Evolutionary conservation across 2,329 filamentous ascomycete genomes (phyloP), one percentile per base, ranked within the genome.

Genomic region (Botryotinia calthae): DNA sequence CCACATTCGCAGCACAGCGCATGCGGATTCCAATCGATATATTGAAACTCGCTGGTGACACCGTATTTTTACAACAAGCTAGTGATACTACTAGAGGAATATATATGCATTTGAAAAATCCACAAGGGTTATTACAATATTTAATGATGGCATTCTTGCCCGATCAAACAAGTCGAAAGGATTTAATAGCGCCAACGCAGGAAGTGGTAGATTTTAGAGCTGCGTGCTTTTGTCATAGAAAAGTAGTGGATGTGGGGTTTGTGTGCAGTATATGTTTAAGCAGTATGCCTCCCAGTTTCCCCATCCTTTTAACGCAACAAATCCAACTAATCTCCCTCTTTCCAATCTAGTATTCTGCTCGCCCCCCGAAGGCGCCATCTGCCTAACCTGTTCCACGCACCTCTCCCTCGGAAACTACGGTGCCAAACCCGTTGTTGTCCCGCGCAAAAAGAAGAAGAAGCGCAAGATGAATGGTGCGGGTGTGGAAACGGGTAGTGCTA

Each of bases 261-360:
- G 95, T 99, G 54, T 99, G 96, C 85, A 97, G 93, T 74, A 94
- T 99, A 77, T 99, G 96, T 80, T 85, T 99, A 62, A 97, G 93
- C 82, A 99, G 86, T 88, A 82, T 79, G 85, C 6, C 22, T 28
- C 6, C 25, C 42, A 8, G 4, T 6, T n/a, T 46, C 9, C 37
- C 18, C 9, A 14, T 51, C 20, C 25, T 56, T 20, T 65, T 46
- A 61, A 44, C 8, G 9, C n/a, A 31, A 48, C 5, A 7, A n/a
- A 40, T 5, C 25, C 14, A 16, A 62, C 74, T 78, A 65, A 79
- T 64, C 31, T 48, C n/a, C 34, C 46, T 61, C 25, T 66, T 25
- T 2, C 20, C 44, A 28, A 42, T 51, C 58, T 64, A 85, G 83
- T 97, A 78, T 97, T 97, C 81, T 97, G 94, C 83, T 85, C 87